Evolutionary conservation across 2,329 filamentous ascomycete genomes (phyloP), one percentile per base, ranked within the genome.

Genomic region (Beauveria caledonica): DNA sequence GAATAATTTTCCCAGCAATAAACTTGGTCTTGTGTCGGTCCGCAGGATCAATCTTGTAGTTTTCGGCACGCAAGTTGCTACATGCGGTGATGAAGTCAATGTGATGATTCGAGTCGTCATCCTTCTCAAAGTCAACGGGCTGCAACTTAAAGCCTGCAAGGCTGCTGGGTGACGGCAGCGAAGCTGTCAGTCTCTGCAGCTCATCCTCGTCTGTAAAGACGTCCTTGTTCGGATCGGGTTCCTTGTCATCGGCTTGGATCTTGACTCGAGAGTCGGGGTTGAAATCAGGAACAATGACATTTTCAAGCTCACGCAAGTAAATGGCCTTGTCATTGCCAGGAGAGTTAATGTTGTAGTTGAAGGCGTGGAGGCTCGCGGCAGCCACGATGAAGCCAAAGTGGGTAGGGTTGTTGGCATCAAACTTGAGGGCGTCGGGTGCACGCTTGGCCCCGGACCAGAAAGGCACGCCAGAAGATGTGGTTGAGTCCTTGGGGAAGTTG

Each of bases 371-470:
- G 71, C 95, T 94, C 40, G 94, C 92, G 8, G 86, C 94, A 19
- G 94, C 86, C 63, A 95, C 85, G 59, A 99, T 80, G 71, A 97
- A 99, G 42, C 84, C 85, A 70, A 93, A 87, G 75, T 99, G 94
- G 23, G 91, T 94, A 11, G 86, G 80, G 75, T 97, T 94, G 62
- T 86, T 83, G 51, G 87, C 75, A 68, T 97, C 90, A 66, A 99
- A 99, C 73, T 90, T 92, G 70, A 97, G 80, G 64, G 93, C 83
- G 64, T 95, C 91, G 5, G 94, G 94, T 13, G 94, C 94, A 69
- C 94, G 91, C 84, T 99, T 99, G 53, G 94, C 94, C 11, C 94
- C 93, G 33, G 94, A 97, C 94, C 94, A 99, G 82, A 99, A 99
- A 1, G 86, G 89, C 64, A 92, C 89, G 36, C 94, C 94, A 42